These are phyloP conservation scores for Verticillium nubilum DNA, from an alignment of 2,329 filamentous ascomycete species.

Conservation along the genomic window DNA sequence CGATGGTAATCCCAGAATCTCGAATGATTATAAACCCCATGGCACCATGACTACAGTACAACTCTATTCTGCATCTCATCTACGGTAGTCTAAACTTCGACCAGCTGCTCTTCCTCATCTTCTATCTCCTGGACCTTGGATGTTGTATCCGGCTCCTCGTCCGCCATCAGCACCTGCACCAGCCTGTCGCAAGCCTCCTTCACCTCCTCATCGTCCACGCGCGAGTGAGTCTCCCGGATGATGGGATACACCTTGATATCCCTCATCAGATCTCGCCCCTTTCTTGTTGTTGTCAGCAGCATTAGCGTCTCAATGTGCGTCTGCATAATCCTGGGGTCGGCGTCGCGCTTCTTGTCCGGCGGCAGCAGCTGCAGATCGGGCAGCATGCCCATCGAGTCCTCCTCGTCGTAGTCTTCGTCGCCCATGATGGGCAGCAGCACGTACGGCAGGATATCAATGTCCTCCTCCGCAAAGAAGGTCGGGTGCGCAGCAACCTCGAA, in stretches of 20 bases:
- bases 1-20: no score
- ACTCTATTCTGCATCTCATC: not conserved
- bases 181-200: constrained; percentile 80
- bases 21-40: no score
- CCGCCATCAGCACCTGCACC: constrained; percentile 82
- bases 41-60: no score
- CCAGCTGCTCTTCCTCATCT: constrained; percentile 46
- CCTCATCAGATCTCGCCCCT: constrained; percentile 70
- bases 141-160: constrained; percentile 56
- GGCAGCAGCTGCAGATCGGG: constrained; percentile 85
- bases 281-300: constrained; percentile 71
- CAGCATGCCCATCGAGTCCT: constrained; percentile 82
- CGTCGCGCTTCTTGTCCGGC: constrained; percentile 82
- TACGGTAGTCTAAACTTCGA: constrained; percentile 40
- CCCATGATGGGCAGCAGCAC: constrained; percentile 84
- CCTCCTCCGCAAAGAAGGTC: constrained; percentile 62
- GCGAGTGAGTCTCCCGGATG: constrained; percentile 76
- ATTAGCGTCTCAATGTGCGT: constrained; percentile 87
- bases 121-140: constrained; percentile 36
- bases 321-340: constrained; percentile 68
- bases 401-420: constrained; percentile 79
- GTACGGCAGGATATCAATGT: constrained; percentile 81
- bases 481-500: constrained; percentile 75
- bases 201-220: constrained; percentile 73
- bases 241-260: constrained; percentile 82